These are phyloP conservation scores for Sabuloglossum arenarium DNA, from an alignment of 495 filamentous ascomycete genomes.

Conservation along the genomic window DNA sequence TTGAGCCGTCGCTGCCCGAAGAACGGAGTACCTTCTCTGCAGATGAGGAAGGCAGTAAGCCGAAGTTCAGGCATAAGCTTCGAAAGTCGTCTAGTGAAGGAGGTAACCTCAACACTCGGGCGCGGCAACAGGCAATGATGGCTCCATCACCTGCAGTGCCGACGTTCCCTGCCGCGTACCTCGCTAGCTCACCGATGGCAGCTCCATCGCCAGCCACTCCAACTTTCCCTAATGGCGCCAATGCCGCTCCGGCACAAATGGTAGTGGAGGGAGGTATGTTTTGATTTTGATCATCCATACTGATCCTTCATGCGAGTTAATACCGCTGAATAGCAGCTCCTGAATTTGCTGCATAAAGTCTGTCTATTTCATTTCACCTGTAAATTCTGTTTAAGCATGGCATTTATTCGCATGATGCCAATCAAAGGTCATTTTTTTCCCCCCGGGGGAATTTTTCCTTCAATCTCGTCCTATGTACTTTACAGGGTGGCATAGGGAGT, in stretches of 20 bases:
- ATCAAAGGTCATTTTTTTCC: too few species aligned
- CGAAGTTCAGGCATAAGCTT: slow-evolving; percentile 22
- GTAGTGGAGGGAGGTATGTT: background rate
- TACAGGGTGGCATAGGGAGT: slow-evolving; percentile 2
- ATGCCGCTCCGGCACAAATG: background rate
- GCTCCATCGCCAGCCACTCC: background rate
- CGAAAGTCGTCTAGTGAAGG: slow-evolving; percentile 32
- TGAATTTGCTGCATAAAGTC: background rate
- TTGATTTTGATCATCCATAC: background rate
- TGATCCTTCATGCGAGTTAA: background rate
- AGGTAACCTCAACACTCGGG: slow-evolving; percentile 21
- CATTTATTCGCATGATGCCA: background rate
- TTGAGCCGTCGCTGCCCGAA: slow-evolving; percentile 11
- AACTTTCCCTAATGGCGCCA: background rate
- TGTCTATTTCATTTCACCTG: background rate
- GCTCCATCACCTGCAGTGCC: background rate
- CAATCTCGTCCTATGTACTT: background rate
- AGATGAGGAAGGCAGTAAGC: slow-evolving; percentile 27
- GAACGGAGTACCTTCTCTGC: slow-evolving; percentile 28
- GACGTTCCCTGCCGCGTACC: background rate
- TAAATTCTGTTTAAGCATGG: background rate
- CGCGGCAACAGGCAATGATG: slow-evolving; percentile 21
- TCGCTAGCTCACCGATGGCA: background rate
- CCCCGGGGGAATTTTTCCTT: background rate
- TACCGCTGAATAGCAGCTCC: background rate